A percentile compares a stretch with the other conserved stretches of the same genome.
Conservation (phyloP, 2,329 filamentous ascomycete genomes). For the Microdochium bolleyi region DNA sequence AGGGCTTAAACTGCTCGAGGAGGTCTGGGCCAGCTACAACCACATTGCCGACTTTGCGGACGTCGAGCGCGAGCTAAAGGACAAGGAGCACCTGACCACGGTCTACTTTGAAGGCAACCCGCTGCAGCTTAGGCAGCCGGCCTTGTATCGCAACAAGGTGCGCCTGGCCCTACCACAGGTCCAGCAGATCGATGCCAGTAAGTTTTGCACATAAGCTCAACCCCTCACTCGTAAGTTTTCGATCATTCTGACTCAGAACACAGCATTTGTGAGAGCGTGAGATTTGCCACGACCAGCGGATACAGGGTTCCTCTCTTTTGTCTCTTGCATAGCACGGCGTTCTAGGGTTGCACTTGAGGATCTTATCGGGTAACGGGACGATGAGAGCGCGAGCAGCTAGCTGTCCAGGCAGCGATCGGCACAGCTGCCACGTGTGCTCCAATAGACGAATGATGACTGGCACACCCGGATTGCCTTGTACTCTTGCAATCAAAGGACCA, state of each 20-base stretch:
- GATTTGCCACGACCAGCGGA: background rate
- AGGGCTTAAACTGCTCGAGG: slow-evolving; percentile 65
- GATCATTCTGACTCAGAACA: background rate
- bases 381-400: background rate
- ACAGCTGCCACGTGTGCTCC: background rate
- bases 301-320: background rate
- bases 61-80: slow-evolving; percentile 66
- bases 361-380: slow-evolving; percentile 2
- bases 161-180: slow-evolving; percentile 79
- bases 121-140: slow-evolving; percentile 69
- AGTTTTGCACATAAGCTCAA: too few species aligned
- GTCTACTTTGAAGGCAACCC: slow-evolving; percentile 98
- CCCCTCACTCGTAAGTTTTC: too few species aligned
- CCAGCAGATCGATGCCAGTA: slow-evolving; percentile 93
- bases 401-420: background rate
- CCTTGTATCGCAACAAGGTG: slow-evolving; percentile 90
- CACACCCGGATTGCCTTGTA: background rate
- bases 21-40: slow-evolving; percentile 94
- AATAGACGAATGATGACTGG: background rate
- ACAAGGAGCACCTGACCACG: slow-evolving; percentile 75
- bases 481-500: background rate
- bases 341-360: slow-evolving; percentile 4
- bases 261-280: slow-evolving; percentile 20
- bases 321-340: slow-evolving; percentile 21
- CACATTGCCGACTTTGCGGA: slow-evolving; percentile 72